Evolutionary conservation across 306 rosid genomes (phyloP), one percentile per base, ranked within the genome.

Genomic region (Fragaria nilgerrensis): DNA sequence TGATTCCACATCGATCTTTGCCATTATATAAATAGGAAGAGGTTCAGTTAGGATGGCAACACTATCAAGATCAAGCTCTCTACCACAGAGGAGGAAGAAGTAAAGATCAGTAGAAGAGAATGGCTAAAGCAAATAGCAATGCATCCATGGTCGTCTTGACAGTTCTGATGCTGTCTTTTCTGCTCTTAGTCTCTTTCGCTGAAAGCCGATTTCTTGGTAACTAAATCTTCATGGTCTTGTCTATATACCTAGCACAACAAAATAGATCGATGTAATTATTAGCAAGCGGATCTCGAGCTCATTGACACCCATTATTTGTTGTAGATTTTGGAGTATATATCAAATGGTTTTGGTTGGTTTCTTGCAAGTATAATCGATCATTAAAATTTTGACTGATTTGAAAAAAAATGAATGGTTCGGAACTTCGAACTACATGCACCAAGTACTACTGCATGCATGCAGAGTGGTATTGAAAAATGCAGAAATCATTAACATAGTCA

Each of bases 161-260:
- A 14, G 52, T 58, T 67, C 52, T 47, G 17, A 59, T 82, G 82
- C 58, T 82, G 29, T 73, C 76, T 73, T 74, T 77, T 58, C 72
- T 77, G 49, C 69, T 77, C 2, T 1, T 70, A 2, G 6, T 58
- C 62, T 59, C 76, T 29, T 19, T 34, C 1, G 56, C 68, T 0
- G 76, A 77, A 45, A 68, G 29, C 56, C 64, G 48, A 82, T 7
- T 27, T 43, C 36, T 67, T 44, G 56, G 45, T 14, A 2, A 76
- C 55, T 22, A 1, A 22, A 19, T 53, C 9, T 55, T 9, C 8
- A 7, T n/a, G 62, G 14, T 56, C 9, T 55, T 55, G 27, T 25
- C n/a, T 6, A 17, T 52, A 5, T 29, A 29, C 34, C 34, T 52
- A 52, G 59, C 59, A 17, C 19, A 19, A 50, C 9, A 50, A 19